Percentiles rank a stretch among this genome's conserved stretches.
Conservation (phyloP, 148 eudicot species). For the Rhododendron henanense region DNA sequence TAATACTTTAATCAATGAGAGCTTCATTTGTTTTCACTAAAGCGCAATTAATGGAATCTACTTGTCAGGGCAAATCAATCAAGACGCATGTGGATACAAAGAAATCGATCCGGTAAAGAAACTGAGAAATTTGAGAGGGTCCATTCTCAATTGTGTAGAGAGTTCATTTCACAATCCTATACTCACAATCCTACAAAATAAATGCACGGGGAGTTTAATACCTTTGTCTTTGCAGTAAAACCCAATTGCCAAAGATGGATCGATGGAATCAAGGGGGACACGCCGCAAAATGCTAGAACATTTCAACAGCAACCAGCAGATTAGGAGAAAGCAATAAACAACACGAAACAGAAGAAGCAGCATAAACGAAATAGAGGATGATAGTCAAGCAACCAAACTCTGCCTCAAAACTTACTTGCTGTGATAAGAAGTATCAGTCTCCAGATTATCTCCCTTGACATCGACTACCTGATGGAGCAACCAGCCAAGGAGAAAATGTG, state of each 20-base stretch:
- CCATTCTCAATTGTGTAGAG: not conserved
- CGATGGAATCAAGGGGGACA: constrained; percentile 75
- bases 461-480: constrained; percentile 55
- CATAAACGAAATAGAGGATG: constrained; percentile 5
- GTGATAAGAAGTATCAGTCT: constrained; percentile 87
- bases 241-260: constrained; percentile 91
- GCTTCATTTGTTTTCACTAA: not conserved
- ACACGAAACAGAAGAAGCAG: not conserved
- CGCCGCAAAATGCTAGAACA: constrained; percentile 58
- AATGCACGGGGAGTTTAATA: constrained; percentile 12
- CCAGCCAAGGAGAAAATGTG: not conserved
- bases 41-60: not conserved
- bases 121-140: not conserved
- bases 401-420: constrained; percentile 55
- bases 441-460: constrained; percentile 51
- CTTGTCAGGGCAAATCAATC: not conserved
- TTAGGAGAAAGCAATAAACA: not conserved
- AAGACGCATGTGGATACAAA: not conserved
- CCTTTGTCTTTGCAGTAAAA: constrained; percentile 88
- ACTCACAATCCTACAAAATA: not conserved
- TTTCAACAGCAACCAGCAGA: constrained; percentile 1
- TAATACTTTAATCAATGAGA: not conserved
- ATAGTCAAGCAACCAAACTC: not conserved
- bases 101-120: not conserved
- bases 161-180: not conserved